These are phyloP conservation scores for Rhodotorula toruloides DNA, from an alignment of 768 basidiomycete species.

Conservation along the genomic window DNA sequence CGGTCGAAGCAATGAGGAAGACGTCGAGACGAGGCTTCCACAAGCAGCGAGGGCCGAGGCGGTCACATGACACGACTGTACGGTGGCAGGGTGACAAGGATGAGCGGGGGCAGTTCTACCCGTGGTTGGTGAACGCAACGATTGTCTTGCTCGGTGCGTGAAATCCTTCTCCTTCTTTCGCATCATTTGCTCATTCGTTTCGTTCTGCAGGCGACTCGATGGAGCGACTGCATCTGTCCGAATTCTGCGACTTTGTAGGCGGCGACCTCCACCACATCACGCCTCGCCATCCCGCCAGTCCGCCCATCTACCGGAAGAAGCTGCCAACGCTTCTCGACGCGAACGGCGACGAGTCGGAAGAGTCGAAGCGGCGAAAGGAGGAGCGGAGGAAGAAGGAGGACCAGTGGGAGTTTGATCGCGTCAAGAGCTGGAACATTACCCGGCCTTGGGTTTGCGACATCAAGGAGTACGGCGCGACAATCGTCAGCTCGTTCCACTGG, in stretches of 20 bases:
- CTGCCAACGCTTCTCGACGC: conserved; percentile 21
- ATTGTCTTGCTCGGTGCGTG: conserved; percentile 31
- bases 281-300: conserved; percentile 29
- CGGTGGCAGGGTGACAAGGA: neutral
- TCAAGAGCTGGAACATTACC: conserved; percentile 28
- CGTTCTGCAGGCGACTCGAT: conserved; percentile 36
- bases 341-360: conserved; percentile 21
- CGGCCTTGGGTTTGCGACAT: conserved; percentile 35
- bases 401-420: conserved; percentile 23
- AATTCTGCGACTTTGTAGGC: conserved; percentile 36
- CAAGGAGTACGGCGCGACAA: conserved; percentile 24
- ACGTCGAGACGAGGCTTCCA: neutral
- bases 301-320: conserved; percentile 30
- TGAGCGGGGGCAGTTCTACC: conserved; percentile 9
- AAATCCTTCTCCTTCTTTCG: no score
- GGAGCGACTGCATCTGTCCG: conserved; percentile 32
- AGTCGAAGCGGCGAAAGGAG: conserved; percentile 14
- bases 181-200: fast-evolving
- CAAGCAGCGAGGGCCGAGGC: neutral
- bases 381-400: conserved; percentile 13
- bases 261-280: conserved; percentile 26
- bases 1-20: neutral
- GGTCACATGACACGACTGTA: conserved; percentile 20
- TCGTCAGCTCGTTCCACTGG: conserved; percentile 31
- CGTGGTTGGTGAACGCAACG: conserved; percentile 31